Evolutionary conservation across 305 asterid genomes (phyloP), one percentile per base, ranked within the genome.

Genomic region (Fraxinus velutina): DNA sequence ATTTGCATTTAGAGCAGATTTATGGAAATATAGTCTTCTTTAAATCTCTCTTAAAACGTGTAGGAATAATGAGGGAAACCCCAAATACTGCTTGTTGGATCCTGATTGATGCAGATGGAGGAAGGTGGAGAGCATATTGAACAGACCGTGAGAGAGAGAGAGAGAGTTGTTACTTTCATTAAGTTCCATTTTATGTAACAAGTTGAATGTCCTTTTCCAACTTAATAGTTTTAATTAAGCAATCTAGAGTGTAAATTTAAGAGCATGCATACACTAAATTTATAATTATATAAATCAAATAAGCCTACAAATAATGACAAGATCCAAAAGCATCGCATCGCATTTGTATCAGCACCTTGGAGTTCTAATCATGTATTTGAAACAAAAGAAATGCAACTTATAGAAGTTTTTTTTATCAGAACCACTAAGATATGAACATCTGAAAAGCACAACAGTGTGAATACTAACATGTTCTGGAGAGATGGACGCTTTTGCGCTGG

Each of bases 381-480:
- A 21, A 57, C 68, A 19, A 19, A 57, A 57, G 12, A 57, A 19
- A 57, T 6, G 68, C 29, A 57, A 57, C 27, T 57, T 57, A 19
- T 19, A 57, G 68, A 19, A 57, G 21, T 57, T 57, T 19, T 52
- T 50, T 17, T 6, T 57, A 19, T 57, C 68, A 21, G 29, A 19
- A 19, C 68, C 68, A 57, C 68, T 6, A 66, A 66, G 7, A 66
- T 24, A 66, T 12, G 34, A 66, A 64, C 34, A 24, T 66, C 73
- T 29, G 17, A 66, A 66, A 29, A 66, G n/a, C 34, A 24, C 64
- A 17, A 52, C 9, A 17, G 64, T n/a, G 64, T 52, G 64, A 52
- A 66, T 29, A 82, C 90, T 82, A 73, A 89, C 92, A 89, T 83
- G 79, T 72, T 86, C 68, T 19, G 85, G 73, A 89, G 90, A 19